These are phyloP conservation scores for Phytopythium aichiense DNA, from an alignment of 352 stramenopile genomes.

Conservation along the genomic window DNA sequence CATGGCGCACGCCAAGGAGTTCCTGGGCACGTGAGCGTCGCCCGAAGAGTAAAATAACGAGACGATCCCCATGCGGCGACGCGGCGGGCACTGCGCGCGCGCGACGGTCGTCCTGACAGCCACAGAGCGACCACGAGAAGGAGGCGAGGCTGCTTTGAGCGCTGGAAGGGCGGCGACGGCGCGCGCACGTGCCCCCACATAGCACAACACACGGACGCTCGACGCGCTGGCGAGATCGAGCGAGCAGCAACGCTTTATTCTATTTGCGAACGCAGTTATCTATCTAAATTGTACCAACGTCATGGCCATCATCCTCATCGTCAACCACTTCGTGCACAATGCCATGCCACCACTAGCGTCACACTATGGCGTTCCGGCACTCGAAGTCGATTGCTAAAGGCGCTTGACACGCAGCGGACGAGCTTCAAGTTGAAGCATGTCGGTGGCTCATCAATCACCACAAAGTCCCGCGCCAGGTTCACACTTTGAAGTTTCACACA, in stretches of 20 bases:
- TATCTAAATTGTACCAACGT: neutral
- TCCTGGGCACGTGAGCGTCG: slow-evolving; percentile 35
- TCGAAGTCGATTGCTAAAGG: too few relatives aligned
- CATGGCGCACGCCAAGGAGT: slow-evolving; percentile 86
- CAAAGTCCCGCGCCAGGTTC: neutral
- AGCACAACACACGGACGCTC: neutral
- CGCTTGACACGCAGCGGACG: too few relatives aligned
- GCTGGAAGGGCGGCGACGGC: neutral
- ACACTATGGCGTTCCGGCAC: too few relatives aligned
- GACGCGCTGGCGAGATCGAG: neutral
- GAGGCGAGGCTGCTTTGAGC: neutral
- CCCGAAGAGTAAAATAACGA: neutral
- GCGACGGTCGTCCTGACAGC: neutral
- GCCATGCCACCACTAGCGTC: too few relatives aligned
- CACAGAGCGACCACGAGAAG: neutral
- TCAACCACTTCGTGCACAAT: neutral
- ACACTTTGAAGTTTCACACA: neutral
- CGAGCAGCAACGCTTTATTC: slow-evolving; percentile 2
- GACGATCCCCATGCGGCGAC: neutral
- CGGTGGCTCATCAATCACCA: neutral
- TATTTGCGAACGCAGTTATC: slow-evolving; percentile 4
- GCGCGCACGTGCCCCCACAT: neutral
- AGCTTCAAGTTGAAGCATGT: neutral
- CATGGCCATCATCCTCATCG: neutral
- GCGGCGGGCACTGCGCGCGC: neutral